Evolutionary conservation across 2,329 filamentous ascomycete genomes (phyloP).

Genomic region (Pseudogymnoascus sp.): DNA sequence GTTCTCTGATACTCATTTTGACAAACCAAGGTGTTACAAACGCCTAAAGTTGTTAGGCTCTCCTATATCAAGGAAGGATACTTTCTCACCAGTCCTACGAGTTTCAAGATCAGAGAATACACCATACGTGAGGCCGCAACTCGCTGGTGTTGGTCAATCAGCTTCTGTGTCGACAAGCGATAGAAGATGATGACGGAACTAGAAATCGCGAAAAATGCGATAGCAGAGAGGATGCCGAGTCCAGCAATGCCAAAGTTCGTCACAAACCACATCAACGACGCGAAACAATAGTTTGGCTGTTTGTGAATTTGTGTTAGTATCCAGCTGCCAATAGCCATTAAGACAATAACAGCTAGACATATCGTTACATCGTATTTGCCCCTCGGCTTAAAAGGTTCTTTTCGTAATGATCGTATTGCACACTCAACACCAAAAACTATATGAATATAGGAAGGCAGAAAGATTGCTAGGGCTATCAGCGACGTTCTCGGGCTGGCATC

Average conservation of each 20-base stretch:
- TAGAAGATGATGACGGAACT: slow-evolving; percentile 49
- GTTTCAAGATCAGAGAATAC: slow-evolving; percentile 51
- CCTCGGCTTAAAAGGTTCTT: slow-evolving; percentile 49
- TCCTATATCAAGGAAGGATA: background rate
- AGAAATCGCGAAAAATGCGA: slow-evolving; percentile 43
- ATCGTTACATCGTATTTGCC: slow-evolving; percentile 53
- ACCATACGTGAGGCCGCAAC: slow-evolving; percentile 62
- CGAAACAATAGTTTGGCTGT: slow-evolving; percentile 56
- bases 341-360: slow-evolving; percentile 45
- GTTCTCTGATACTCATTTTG: slow-evolving; percentile 42
- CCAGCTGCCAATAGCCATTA: slow-evolving; percentile 49
- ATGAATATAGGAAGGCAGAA: slow-evolving; percentile 59
- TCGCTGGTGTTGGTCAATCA: slow-evolving; percentile 52
- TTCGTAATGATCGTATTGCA: slow-evolving; percentile 46
- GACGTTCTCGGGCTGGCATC: background rate
- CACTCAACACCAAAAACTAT: slow-evolving; percentile 59
- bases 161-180: slow-evolving; percentile 46
- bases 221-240: slow-evolving; percentile 45
- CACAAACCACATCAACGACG: slow-evolving; percentile 61
- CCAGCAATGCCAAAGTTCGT: slow-evolving; percentile 51
- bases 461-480: slow-evolving; percentile 46
- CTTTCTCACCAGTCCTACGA: slow-evolving; percentile 49
- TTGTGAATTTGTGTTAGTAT: slow-evolving; percentile 50
- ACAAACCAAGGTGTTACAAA: slow-evolving; percentile 59
- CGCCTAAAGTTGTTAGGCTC: slow-evolving; percentile 35